Percentiles rank a stretch among this genome's conserved stretches.
Conservation (phyloP, 2,329 filamentous ascomycete species). For the Keithomyces neogunnii region DNA sequence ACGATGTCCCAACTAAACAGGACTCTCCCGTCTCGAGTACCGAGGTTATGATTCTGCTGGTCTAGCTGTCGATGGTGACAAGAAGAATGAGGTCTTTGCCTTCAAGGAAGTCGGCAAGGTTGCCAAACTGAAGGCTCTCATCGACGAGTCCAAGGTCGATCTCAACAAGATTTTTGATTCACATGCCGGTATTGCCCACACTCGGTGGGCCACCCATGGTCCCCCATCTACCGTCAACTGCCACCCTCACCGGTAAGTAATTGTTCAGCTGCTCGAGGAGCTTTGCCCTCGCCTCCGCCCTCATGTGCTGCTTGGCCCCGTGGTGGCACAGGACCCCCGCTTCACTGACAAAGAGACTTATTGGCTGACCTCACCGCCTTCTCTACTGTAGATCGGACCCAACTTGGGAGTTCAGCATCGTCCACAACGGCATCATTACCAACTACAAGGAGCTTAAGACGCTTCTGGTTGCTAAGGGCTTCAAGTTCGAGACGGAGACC, state of each 20-base stretch:
- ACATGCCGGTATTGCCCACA: conserved; percentile 97
- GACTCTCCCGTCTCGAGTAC: conserved; percentile 93
- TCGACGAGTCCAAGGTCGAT: conserved; percentile 75
- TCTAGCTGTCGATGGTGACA: conserved; percentile 92
- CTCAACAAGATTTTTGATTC: conserved; percentile 92
- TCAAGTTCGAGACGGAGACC: conserved; percentile 98
- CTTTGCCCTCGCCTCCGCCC: neutral
- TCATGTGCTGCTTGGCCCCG: neutral
- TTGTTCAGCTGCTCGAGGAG: neutral
- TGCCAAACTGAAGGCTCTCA: conserved; percentile 87
- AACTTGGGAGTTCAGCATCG: conserved; percentile 91
- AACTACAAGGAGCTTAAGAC: conserved; percentile 99
- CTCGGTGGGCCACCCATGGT: conserved; percentile 96
- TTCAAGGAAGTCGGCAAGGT: conserved; percentile 99
- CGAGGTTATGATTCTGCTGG: conserved; percentile 97
- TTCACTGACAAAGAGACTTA: neutral
- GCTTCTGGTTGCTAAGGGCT: conserved; percentile 86
- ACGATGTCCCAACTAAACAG: conserved; percentile 35
- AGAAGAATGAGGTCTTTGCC: conserved; percentile 94
- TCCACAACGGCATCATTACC: conserved; percentile 99
- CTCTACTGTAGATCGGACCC: conserved; percentile 67
- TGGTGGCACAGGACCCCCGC: neutral
- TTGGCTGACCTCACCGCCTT: conserved; percentile 8
- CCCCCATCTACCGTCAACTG: conserved; percentile 91
- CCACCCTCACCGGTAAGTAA: conserved; percentile 85